These are phyloP conservation scores for Solanum corneliomulleri DNA, from an alignment of 257 asterid species.

Conservation along the genomic window DNA sequence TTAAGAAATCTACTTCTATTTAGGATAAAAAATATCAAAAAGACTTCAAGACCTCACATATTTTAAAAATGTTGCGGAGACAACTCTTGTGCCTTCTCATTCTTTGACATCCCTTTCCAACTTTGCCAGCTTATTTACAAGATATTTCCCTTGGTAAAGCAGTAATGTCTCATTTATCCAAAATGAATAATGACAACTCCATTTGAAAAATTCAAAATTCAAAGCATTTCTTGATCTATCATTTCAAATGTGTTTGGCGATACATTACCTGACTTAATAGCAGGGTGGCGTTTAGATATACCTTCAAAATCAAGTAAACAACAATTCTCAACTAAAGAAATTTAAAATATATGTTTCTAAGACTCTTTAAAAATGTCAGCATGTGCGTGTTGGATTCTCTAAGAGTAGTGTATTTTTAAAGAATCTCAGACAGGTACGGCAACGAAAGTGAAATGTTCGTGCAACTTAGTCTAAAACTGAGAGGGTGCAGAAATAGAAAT, in stretches of 20 bases:
- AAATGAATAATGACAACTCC: neutral
- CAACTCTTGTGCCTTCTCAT: neutral
- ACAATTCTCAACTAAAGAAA: no score
- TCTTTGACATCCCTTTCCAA: neutral
- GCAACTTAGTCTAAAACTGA: no score
- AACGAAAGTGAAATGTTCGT: no score
- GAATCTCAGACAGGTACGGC: no score
- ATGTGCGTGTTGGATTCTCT: no score
- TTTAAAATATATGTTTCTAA: no score
- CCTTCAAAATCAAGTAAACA: neutral
- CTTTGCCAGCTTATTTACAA: neutral
- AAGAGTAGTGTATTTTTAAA: no score
- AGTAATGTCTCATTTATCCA: neutral
- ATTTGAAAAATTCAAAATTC: neutral
- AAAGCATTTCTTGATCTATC: neutral
- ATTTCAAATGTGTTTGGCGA: neutral
- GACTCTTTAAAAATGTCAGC: no score
- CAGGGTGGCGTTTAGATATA: neutral
- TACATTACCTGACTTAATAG: neutral
- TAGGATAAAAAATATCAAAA: neutral
- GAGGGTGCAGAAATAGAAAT: no score
- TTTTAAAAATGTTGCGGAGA: neutral
- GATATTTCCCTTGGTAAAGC: neutral
- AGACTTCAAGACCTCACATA: neutral
- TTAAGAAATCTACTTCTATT: neutral